Percentiles rank a stretch among this genome's conserved stretches.
Evolutionary conservation across 2,329 filamentous ascomycete genomes (phyloP).

Genomic region (Aspergillus pseudoviridinutans): DNA sequence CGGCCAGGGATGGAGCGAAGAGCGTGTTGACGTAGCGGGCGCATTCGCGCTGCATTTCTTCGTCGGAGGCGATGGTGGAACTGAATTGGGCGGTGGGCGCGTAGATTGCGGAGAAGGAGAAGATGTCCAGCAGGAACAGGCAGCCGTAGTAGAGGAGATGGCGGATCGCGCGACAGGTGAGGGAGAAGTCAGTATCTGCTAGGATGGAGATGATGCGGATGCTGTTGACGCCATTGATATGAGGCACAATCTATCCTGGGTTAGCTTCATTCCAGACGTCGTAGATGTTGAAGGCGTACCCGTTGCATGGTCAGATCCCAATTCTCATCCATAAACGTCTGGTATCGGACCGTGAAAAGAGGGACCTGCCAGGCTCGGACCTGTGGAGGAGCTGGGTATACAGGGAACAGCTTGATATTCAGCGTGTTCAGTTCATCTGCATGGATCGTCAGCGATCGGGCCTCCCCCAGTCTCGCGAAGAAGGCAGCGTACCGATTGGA

Average conservation of each 20-base stretch:
- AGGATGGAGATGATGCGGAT: constrained; percentile 80
- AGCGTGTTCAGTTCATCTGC: constrained; percentile 87
- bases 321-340: constrained; percentile 51
- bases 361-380: constrained; percentile 90
- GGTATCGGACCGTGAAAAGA: constrained; percentile 60
- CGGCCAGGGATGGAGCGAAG: constrained; percentile 29
- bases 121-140: constrained; percentile 85
- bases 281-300: constrained; percentile 23
- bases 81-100: constrained; percentile 75
- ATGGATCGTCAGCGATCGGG: constrained; percentile 6
- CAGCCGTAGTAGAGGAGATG: constrained; percentile 93
- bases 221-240: constrained; percentile 88
- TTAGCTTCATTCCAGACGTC: background rate
- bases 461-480: background rate
- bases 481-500: constrained; percentile 65
- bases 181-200: constrained; percentile 79
- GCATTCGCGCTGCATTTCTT: constrained; percentile 80
- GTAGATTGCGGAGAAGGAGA: constrained; percentile 90
- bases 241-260: constrained; percentile 61
- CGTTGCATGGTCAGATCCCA: constrained; percentile 53
- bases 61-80: constrained; percentile 68
- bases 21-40: constrained; percentile 70
- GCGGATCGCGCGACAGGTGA: constrained; percentile 80
- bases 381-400: constrained; percentile 69
- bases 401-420: constrained; percentile 92